These are phyloP conservation scores for Ustilago loliicola DNA, from an alignment of 1,284 basidiomycete species.

Conservation along the genomic window DNA sequence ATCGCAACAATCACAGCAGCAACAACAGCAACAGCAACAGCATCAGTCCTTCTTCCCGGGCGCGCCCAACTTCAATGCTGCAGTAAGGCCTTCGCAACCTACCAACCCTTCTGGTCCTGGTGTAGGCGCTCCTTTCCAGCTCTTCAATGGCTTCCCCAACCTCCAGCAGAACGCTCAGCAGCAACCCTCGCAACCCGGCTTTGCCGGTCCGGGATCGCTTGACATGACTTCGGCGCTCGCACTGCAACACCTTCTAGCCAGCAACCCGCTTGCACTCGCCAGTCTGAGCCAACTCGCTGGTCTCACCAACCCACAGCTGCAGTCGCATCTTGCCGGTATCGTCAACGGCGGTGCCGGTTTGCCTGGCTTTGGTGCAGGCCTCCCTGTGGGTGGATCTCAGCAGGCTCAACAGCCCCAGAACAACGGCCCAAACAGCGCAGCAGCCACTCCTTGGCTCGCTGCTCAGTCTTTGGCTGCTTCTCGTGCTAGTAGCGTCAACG, in stretches of 20 bases:
- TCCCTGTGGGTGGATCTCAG: slow-evolving; percentile 25
- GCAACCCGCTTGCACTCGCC: slow-evolving; percentile 63
- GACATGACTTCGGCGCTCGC: slow-evolving; percentile 68
- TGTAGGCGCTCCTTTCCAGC: slow-evolving; percentile 23
- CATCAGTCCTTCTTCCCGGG: slow-evolving; percentile 36
- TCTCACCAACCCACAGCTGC: slow-evolving; percentile 53
- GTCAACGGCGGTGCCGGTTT: slow-evolving; percentile 32
- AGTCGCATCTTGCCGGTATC: slow-evolving; percentile 50
- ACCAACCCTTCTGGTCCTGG: slow-evolving; percentile 37
- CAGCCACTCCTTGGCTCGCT: slow-evolving; percentile 30
- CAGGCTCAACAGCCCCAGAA: slow-evolving; percentile 32
- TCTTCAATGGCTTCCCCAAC: slow-evolving; percentile 41
- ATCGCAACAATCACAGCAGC: slow-evolving; percentile 32
- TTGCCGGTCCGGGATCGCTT: slow-evolving; percentile 32
- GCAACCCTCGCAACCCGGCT: slow-evolving; percentile 20
- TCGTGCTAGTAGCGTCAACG: slow-evolving; percentile 29
- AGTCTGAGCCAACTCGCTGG: slow-evolving; percentile 52
- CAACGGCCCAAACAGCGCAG: slow-evolving; percentile 13
- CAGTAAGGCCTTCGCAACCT: slow-evolving; percentile 31
- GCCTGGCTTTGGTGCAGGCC: slow-evolving; percentile 23
- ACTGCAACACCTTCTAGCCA: slow-evolving; percentile 65
- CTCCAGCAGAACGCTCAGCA: slow-evolving; percentile 38
- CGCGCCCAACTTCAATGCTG: slow-evolving; percentile 35
- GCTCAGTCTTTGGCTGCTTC: slow-evolving; percentile 34
- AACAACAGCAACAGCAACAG: slow-evolving; percentile 28